phyloP scores from a whole-genome alignment of 2,329 filamentous ascomycete genomes.

The Scopulariopsis brevicaulis region DNA sequence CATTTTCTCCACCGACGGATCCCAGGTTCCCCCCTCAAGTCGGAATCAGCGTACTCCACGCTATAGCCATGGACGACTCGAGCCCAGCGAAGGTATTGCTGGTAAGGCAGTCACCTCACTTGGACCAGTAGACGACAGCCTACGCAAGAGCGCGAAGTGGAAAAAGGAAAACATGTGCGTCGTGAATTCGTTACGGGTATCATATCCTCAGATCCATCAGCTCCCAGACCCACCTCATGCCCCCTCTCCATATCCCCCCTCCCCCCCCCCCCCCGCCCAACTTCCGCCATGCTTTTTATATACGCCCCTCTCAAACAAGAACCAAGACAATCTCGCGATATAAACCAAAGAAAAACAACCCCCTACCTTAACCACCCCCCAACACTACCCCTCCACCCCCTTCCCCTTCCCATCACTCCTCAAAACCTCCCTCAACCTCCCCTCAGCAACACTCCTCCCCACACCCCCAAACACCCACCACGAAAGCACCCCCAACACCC shows the following conservation, averaged over 20 bases:
- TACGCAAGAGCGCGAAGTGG: not conserved
- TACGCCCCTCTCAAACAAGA: not conserved
- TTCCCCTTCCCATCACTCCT: constrained; percentile 23
- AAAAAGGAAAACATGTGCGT: not conserved
- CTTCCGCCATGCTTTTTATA: not conserved
- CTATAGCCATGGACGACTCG: too few species aligned
- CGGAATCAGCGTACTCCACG: too few species aligned
- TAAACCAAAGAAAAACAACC: not conserved
- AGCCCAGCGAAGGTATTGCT: too few species aligned
- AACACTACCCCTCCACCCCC: constrained; percentile 13
- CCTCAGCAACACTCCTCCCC: constrained; percentile 28
- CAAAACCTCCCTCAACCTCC: constrained; percentile 41
- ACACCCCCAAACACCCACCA: constrained; percentile 10
- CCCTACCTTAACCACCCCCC: too few species aligned
- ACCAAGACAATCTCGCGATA: too few species aligned
- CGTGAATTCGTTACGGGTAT: not conserved
- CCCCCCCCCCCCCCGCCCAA: not conserved
- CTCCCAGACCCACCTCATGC: not conserved
- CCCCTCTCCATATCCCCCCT: not conserved
- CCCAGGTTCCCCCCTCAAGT: too few species aligned
- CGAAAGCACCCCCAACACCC: constrained; percentile 7
- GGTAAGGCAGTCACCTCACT: not conserved
- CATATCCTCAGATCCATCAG: not conserved
- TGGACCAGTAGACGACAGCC: not conserved
- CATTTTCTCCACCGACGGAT: too few species aligned